phyloP scores from a whole-genome alignment of 768 basidiomycete genomes.

The Boletus speciosus region DNA sequence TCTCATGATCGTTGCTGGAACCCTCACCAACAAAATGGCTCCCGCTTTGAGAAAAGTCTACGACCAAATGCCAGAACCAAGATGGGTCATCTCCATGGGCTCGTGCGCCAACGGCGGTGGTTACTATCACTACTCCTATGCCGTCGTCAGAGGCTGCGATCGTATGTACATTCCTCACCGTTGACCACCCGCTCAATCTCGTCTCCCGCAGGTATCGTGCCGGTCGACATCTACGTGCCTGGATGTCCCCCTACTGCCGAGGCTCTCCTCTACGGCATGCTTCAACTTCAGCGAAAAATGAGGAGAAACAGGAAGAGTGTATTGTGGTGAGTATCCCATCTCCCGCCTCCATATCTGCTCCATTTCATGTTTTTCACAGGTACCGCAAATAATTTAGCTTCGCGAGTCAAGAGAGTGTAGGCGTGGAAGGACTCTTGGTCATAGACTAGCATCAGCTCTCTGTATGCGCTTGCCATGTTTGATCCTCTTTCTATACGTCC shows the following conservation, averaged over 20 bases:
- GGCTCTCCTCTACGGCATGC: conserved; percentile 93
- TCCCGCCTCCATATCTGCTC: background rate
- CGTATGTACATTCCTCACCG: conserved; percentile 47
- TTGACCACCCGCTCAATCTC: conserved; percentile 9
- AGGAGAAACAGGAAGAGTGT: conserved; percentile 81
- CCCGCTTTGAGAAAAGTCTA: conserved; percentile 95
- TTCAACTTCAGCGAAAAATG: conserved; percentile 97
- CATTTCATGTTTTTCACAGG: conserved; percentile 12
- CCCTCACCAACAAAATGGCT: conserved; percentile 99
- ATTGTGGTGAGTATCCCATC: conserved; percentile 58
- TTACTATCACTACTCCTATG: conserved; percentile 98
- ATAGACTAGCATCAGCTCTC: conserved; percentile 26
- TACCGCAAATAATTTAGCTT: conserved; percentile 25
- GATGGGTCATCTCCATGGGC: conserved; percentile 99
- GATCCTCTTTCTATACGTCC: conserved; percentile 1
- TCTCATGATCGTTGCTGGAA: conserved; percentile 99
- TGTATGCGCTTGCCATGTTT: conserved; percentile 15
- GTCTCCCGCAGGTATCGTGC: conserved; percentile 74
- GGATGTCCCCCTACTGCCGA: conserved; percentile 96
- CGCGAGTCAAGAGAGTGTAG: background rate
- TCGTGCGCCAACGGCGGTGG: conserved; percentile 98
- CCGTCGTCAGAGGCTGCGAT: conserved; percentile 97
- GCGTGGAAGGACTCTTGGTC: conserved; percentile 8
- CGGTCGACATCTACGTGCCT: conserved; percentile 97
- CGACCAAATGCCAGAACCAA: conserved; percentile 99